These are phyloP conservation scores for Yamagishiella unicocca DNA, from an alignment of 139 green algal genomes.

Conservation along the genomic window DNA sequence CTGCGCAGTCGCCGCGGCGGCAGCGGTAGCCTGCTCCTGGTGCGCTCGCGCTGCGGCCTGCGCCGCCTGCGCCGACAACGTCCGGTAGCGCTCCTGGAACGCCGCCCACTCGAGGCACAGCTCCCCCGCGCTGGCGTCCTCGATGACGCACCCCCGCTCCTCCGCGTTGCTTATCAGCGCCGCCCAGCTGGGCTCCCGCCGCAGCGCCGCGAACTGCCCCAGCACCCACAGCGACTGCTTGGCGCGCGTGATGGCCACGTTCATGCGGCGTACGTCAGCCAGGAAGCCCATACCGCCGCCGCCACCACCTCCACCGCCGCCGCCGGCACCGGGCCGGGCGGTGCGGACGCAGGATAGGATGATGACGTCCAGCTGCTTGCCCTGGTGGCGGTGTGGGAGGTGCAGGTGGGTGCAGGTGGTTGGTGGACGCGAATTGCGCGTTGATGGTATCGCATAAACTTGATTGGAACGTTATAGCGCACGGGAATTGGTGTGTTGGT, in stretches of 20 bases:
- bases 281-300: conserved; percentile 79
- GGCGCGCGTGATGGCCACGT: conserved; percentile 91
- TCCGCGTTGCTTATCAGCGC: conserved; percentile 70
- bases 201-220: conserved; percentile 73
- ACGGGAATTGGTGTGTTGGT: no score
- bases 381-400: conserved; percentile 72
- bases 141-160: conserved; percentile 66
- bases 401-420: background rate
- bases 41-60: background rate
- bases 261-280: conserved; percentile 85
- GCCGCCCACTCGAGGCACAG: conserved; percentile 53
- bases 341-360: conserved; percentile 91
- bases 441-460: no score
- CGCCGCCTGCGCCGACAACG: background rate
- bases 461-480: no score
- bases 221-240: conserved; percentile 86
- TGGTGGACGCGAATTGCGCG: no score
- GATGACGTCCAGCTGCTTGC: conserved; percentile 94
- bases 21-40: conserved; percentile 17
- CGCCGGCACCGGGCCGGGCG: background rate
- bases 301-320: background rate
- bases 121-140: conserved; percentile 63
- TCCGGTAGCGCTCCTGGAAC: background rate
- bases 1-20: no score
- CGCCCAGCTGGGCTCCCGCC: conserved; percentile 66